Percentiles rank a stretch among this genome's conserved stretches.
Evolutionary conservation across 2,329 filamentous ascomycete genomes (phyloP).

Genomic region (Eutypa lata): DNA sequence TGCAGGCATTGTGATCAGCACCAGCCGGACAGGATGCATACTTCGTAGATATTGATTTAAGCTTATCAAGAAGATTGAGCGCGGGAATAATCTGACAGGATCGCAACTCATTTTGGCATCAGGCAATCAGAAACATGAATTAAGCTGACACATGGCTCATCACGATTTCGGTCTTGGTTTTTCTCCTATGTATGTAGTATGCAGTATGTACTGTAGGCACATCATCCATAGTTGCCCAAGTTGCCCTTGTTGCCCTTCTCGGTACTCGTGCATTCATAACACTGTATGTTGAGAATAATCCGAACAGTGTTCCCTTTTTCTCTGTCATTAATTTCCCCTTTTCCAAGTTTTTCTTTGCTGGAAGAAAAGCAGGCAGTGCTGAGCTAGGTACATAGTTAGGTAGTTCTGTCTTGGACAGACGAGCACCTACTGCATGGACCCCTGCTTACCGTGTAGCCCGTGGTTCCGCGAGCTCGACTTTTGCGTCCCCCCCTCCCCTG

Average conservation of each 20-base stretch:
- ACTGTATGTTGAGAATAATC: not conserved
- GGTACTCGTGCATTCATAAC: not conserved
- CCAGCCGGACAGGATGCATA: too few relatives aligned
- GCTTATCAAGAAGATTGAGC: not conserved
- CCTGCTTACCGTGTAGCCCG: slow-evolving; percentile 1
- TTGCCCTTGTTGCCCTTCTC: too few relatives aligned
- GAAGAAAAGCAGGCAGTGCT: not conserved
- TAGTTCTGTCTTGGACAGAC: not conserved
- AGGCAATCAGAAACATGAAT: too few relatives aligned
- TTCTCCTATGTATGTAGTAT: too few relatives aligned
- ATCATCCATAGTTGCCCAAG: not conserved
- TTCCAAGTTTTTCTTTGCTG: not conserved
- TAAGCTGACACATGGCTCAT: too few relatives aligned
- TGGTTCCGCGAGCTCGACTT: not conserved
- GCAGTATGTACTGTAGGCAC: not conserved
- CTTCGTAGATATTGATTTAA: not conserved
- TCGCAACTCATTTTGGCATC: not conserved
- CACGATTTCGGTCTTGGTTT: too few relatives aligned
- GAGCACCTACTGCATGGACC: not conserved
- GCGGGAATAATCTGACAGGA: not conserved
- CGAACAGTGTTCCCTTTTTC: not conserved
- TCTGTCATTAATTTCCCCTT: not conserved
- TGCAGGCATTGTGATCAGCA: not conserved
- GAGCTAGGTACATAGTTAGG: not conserved
- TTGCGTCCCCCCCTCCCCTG: not conserved